Evolutionary conservation across 257 asterid genomes (phyloP), one percentile per base, ranked within the genome.

Genomic region (Rhazya stricta): DNA sequence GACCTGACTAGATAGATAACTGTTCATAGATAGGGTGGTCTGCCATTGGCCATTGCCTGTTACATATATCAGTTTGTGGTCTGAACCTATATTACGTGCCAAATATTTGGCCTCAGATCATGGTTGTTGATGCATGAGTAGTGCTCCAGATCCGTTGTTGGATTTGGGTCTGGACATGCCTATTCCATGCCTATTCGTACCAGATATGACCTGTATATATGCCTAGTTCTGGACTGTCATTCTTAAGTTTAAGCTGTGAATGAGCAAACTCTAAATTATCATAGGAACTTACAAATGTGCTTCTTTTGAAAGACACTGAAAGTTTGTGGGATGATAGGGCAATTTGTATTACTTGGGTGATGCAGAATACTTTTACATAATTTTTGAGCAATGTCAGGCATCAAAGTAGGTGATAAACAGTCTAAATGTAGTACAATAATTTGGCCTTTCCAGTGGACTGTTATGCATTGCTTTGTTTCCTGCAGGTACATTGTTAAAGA

Each of bases 401-500:
- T 18, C 7, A 2, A 37, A 65, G 30, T 37, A 21, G 48, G 32
- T 65, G 48, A 21, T 13, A 60, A 36, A 32, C 69, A 37, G 70
- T 18, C 43, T 53, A 56, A n/a, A 23, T 27, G 32, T 46, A 32
- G 30, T 30, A n/a, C 36, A 37, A 16, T 41, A 34, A 5, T 29
- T 25, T 74, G 13, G 4, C 60, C 9, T 1, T 60, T 48, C 43
- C 21, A 43, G 23, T 42, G 70, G 5, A 0, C 7, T n/a, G 41
- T 21, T 60, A 18, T 50, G 56, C 12, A 29, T 48, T 77, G 21
- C 58, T 34, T 18, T 63, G 37, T 48, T 3, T 16, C 85, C 69
- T 84, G 74, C 89, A 95, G 99, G 86, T 95, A 95, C 75, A 74
- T 93, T 83, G 94, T 90, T 82, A 95, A 95, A 87, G 99, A 91